Evolutionary conservation across 306 rosid genomes (phyloP).

Genomic region (Rosa multiflora): DNA sequence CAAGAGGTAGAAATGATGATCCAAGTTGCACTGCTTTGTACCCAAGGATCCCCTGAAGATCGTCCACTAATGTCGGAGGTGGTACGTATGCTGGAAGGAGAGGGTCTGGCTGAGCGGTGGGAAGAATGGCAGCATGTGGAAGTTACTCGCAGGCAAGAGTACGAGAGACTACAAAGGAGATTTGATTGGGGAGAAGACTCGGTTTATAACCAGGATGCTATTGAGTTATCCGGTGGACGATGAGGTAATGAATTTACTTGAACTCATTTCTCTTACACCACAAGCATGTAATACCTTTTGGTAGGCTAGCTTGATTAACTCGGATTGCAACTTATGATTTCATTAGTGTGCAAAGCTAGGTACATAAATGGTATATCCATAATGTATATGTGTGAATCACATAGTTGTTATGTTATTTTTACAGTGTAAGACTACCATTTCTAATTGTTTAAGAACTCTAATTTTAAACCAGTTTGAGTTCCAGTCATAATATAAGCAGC

Average conservation of each 20-base stretch:
- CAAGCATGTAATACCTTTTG: slow-evolving; percentile 29
- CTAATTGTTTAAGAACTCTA: neutral
- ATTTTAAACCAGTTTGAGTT: neutral
- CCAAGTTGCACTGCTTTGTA: slow-evolving; percentile 89
- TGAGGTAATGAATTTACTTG: slow-evolving; percentile 35
- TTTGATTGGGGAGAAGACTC: slow-evolving; percentile 99
- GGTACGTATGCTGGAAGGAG: slow-evolving; percentile 97
- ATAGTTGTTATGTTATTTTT: neutral
- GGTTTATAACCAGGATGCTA: slow-evolving; percentile 80
- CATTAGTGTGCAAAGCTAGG: neutral
- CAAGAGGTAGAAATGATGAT: slow-evolving; percentile 95
- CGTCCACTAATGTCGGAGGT: slow-evolving; percentile 97
- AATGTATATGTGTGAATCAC: neutral
- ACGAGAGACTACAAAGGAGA: slow-evolving; percentile 86
- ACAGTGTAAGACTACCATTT: neutral
- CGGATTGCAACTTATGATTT: slow-evolving; percentile 10
- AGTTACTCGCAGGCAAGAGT: slow-evolving; percentile 85
- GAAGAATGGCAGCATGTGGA: slow-evolving; percentile 97
- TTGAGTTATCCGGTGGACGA: slow-evolving; percentile 92
- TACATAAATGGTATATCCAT: neutral
- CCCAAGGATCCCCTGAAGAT: slow-evolving; percentile 93
- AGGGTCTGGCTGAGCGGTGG: slow-evolving; percentile 99
- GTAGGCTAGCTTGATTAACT: slow-evolving; percentile 33
- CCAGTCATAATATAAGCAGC: neutral
- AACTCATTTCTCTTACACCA: slow-evolving; percentile 8